phyloP scores from a whole-genome alignment of 2,329 filamentous ascomycete genomes.

The Monilinia laxa region DNA sequence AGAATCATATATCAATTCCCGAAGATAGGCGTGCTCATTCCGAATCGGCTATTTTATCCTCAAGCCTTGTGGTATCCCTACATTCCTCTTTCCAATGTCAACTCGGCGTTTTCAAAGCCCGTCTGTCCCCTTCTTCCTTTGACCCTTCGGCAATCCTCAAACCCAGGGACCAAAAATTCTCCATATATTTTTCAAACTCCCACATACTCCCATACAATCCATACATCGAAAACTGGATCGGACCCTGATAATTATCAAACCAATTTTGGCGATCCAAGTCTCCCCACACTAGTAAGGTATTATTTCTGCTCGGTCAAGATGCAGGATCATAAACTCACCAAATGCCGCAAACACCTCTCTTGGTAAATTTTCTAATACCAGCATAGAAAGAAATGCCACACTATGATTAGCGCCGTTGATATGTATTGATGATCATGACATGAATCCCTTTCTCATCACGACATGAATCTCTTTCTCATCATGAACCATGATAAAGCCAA shows the following conservation, averaged over 20 bases:
- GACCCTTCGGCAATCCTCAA: background rate
- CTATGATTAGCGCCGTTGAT: background rate
- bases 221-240: background rate
- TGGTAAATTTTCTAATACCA: background rate
- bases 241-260: background rate
- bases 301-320: background rate
- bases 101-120: background rate
- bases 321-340: background rate
- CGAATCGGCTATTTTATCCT: background rate
- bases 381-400: background rate
- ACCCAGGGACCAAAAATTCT: background rate
- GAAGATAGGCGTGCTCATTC: background rate
- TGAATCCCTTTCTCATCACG: too few species aligned
- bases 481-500: background rate
- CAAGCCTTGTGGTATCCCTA: background rate
- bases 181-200: background rate
- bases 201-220: background rate
- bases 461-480: too few species aligned
- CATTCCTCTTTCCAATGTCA: background rate
- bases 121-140: background rate
- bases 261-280: background rate
- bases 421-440: background rate
- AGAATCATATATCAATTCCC: background rate
- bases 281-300: constrained; percentile 1
- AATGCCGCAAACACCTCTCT: background rate